phyloP scores from a whole-genome alignment of 257 asterid species.

The Leonotis leonurus region DNA sequence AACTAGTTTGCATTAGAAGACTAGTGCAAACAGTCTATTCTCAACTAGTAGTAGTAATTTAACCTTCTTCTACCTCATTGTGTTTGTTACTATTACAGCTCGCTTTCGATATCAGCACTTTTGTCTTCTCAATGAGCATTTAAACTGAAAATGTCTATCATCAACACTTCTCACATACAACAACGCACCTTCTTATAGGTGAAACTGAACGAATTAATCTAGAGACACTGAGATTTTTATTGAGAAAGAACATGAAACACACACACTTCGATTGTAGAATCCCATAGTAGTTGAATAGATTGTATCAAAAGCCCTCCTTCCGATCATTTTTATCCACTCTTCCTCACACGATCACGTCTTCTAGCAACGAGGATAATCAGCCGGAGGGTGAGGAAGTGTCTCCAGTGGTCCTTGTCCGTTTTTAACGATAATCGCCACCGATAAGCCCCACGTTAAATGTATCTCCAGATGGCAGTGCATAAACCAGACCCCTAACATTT shows the following conservation, averaged over 20 bases:
- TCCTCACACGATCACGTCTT: background rate
- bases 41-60: background rate
- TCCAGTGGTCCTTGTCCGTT: constrained; percentile 53
- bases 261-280: constrained; percentile 32
- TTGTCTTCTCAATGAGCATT: background rate
- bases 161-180: background rate
- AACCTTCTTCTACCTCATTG: background rate
- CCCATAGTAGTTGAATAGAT: background rate
- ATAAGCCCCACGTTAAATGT: constrained; percentile 55
- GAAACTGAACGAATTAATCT: background rate
- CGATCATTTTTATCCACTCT: constrained; percentile 7
- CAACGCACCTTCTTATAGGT: background rate
- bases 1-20: background rate
- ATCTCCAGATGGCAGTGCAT: constrained; percentile 57
- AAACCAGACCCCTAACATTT: constrained; percentile 53
- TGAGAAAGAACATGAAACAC: constrained; percentile 13
- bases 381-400: constrained; percentile 61
- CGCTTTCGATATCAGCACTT: background rate
- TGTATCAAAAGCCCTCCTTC: background rate
- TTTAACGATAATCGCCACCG: constrained; percentile 44
- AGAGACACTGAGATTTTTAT: constrained; percentile 3
- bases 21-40: background rate
- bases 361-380: constrained; percentile 56
- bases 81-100: background rate
- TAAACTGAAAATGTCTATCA: background rate